phyloP scores from a whole-genome alignment of 441 rosid species.

The Melianthus villosus region DNA sequence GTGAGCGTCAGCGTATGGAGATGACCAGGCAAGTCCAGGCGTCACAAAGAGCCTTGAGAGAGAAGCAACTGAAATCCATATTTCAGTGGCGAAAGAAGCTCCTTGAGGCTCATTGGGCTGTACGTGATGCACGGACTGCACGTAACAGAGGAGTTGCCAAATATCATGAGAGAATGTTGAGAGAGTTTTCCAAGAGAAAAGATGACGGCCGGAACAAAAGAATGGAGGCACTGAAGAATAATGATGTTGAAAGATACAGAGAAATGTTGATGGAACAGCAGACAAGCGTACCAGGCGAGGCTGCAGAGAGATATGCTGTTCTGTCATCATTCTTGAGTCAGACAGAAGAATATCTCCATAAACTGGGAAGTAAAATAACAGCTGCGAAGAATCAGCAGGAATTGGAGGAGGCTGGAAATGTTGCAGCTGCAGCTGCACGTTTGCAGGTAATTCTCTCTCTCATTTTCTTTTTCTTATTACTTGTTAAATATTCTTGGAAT shows the following conservation, averaged over 20 bases:
- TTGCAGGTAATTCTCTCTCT: slow-evolving; percentile 39
- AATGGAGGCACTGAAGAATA: slow-evolving; percentile 99
- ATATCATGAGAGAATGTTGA: slow-evolving; percentile 89
- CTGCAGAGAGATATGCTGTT: slow-evolving; percentile 92
- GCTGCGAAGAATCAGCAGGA: slow-evolving; percentile 94
- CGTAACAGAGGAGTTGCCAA: slow-evolving; percentile 99
- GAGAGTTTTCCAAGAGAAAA: slow-evolving; percentile 91
- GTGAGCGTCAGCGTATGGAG: slow-evolving; percentile 94
- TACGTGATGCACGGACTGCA: slow-evolving; percentile 97
- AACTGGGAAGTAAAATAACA: slow-evolving; percentile 84
- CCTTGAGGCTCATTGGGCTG: slow-evolving; percentile 94
- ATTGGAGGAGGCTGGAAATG: slow-evolving; percentile 97
- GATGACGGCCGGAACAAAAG: slow-evolving; percentile 93
- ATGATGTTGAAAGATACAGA: slow-evolving; percentile 97
- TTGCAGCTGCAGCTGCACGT: slow-evolving; percentile 87
- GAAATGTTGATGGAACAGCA: slow-evolving; percentile 98
- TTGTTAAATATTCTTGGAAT: too few relatives aligned
- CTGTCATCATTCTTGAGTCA: slow-evolving; percentile 92
- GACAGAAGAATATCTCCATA: slow-evolving; percentile 95
- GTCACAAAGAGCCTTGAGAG: slow-evolving; percentile 71
- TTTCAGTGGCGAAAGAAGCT: slow-evolving; percentile 99
- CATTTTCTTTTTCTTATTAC: not conserved
- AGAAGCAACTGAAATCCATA: slow-evolving; percentile 89
- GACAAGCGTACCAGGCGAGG: slow-evolving; percentile 77
- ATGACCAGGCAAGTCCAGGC: slow-evolving; percentile 80